Evolutionary conservation across 768 basidiomycete species (phyloP), one percentile per base, ranked within the genome.

Genomic region (Imleria badia): DNA sequence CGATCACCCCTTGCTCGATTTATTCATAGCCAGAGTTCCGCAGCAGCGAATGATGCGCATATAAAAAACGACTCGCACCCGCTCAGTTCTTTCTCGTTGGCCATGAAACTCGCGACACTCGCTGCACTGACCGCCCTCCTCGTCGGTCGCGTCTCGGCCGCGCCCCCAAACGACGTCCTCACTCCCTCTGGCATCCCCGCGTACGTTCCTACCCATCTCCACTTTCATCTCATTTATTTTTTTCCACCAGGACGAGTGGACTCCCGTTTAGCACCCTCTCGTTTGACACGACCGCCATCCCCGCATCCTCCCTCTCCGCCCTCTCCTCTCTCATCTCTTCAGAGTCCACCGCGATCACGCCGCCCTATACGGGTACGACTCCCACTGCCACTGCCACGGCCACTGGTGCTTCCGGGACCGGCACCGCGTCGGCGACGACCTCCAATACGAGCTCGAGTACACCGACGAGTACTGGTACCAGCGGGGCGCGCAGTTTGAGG

Each of bases 261-360:
- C 44, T 41, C 19, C 60, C 63, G 7, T 51, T 64, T 10, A 60
- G 40, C 41, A 45, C 45, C 5, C 17, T 69, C 23, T 44, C 63
- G 6, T 62, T 69, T 12, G 60, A 69, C 46, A 67, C 67, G 19
- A 65, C 63, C 6, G 69, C 49, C 6, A 10, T 38, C 0, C 31
- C 39, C 2, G 26, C 60, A 5, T 69, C 68, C 31, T 0, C 55
- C 26, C 20, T 65, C 35, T 58, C 67, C 11, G 60, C 54, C 8
- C 51, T 60, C 36, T 66, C 68, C 34, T 69, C 65, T 2, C 55
- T 69, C 53, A 57, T 66, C 41, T 67, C 69, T 33, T 65, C 69
- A 23, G 57, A 65, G 20, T 67, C 68, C 19, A 63, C 52, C 29
- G 49, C 49, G 7, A 1, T 67, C 39, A 41, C 14, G 17, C 60